phyloP scores from a whole-genome alignment of 2,329 filamentous ascomycete genomes.

The Cladorrhinum sp. region DNA sequence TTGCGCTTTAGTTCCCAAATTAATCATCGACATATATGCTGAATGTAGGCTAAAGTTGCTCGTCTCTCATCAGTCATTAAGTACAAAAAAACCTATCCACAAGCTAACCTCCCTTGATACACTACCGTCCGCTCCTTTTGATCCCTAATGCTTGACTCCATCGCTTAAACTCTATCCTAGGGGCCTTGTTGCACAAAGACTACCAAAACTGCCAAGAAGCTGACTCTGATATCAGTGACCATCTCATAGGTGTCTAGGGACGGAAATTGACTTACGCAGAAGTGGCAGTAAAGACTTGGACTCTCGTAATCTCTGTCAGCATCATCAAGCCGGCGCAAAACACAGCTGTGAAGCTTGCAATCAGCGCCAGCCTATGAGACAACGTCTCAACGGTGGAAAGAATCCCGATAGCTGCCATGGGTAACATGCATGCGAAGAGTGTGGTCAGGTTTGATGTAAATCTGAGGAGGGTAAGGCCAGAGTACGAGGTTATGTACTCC shows the following conservation, averaged over 20 bases:
- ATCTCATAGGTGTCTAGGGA: background rate
- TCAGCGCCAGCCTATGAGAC: background rate
- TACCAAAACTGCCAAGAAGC: constrained; percentile 1
- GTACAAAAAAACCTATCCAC: no score
- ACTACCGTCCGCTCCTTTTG: no score
- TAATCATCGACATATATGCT: no score
- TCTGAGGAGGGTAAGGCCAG: background rate
- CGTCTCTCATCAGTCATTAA: no score
- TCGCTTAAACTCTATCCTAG: no score
- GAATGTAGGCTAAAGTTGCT: no score
- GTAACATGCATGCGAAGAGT: background rate
- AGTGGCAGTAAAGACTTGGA: constrained; percentile 1
- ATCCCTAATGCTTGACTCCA: no score
- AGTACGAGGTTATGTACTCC: background rate
- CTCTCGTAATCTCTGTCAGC: background rate
- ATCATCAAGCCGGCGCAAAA: background rate
- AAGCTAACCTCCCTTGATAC: no score
- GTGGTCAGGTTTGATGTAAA: background rate
- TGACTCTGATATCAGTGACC: background rate
- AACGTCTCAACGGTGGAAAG: background rate
- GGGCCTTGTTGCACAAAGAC: background rate
- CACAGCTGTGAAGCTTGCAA: background rate
- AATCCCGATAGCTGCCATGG: background rate
- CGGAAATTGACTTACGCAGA: background rate
- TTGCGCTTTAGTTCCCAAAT: no score